These are phyloP conservation scores for Globisporangium perplexum DNA, from an alignment of 352 stramenopile species.

Conservation along the genomic window DNA sequence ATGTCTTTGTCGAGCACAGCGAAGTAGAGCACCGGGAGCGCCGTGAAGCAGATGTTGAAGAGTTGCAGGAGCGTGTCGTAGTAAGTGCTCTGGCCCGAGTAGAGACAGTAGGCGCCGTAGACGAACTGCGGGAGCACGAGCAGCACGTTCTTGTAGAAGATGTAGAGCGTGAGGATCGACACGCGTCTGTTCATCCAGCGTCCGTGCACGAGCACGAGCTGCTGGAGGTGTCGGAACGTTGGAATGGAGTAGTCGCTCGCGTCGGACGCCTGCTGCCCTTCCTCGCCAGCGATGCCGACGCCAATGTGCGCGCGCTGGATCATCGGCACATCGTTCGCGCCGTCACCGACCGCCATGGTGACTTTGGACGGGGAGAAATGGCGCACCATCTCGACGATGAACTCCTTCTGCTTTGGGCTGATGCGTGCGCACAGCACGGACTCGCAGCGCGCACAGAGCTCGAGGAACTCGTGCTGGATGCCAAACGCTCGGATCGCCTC, in stretches of 20 bases:
- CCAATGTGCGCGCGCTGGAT: slow-evolving; percentile 79
- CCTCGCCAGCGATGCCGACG: slow-evolving; percentile 53
- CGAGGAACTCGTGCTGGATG: slow-evolving; percentile 40
- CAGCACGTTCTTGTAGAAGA: slow-evolving; percentile 88
- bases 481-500: slow-evolving; percentile 31
- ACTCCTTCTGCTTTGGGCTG: slow-evolving; percentile 95
- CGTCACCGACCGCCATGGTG: slow-evolving; percentile 85
- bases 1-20: slow-evolving; percentile 56
- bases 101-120: slow-evolving; percentile 63
- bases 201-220: slow-evolving; percentile 84
- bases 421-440: slow-evolving; percentile 96
- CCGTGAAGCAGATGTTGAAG: slow-evolving; percentile 81
- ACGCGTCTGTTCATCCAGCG: slow-evolving; percentile 69
- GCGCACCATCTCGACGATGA: slow-evolving; percentile 93
- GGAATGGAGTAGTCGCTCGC: slow-evolving; percentile 88
- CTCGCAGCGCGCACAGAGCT: slow-evolving; percentile 72
- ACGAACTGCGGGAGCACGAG: slow-evolving; percentile 79
- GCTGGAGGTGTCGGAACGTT: slow-evolving; percentile 80
- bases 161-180: slow-evolving; percentile 65
- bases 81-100: slow-evolving; percentile 74
- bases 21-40: slow-evolving; percentile 60
- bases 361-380: slow-evolving; percentile 35
- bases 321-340: slow-evolving; percentile 93
- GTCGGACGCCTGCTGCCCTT: slow-evolving; percentile 84
- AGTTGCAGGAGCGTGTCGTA: slow-evolving; percentile 72